Conservation (phyloP, 2,329 filamentous ascomycete genomes). For the Aspergillus sp. region DNA sequence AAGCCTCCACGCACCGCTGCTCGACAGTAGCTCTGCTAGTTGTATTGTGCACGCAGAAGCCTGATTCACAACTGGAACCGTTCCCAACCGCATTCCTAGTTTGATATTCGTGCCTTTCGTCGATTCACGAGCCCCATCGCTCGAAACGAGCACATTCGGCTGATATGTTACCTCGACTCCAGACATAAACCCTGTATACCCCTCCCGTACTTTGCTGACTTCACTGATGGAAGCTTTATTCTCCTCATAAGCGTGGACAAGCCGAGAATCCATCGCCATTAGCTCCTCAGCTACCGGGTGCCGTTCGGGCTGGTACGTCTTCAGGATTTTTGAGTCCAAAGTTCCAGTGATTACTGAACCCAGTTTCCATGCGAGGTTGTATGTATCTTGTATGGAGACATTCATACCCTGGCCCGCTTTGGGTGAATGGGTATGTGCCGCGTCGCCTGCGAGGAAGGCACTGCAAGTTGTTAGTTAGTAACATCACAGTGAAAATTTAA, state of each 20-base stretch:
- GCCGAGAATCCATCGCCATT: conserved; percentile 58
- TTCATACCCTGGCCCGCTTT: conserved; percentile 6
- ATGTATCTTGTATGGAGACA: conserved; percentile 3
- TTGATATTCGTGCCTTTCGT: conserved; percentile 9
- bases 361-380: conserved; percentile 41
- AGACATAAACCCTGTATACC: conserved; percentile 8
- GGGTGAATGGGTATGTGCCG: background rate
- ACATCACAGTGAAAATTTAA: background rate
- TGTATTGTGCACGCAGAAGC: conserved; percentile 9
- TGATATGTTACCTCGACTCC: conserved; percentile 8
- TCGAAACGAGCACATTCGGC: conserved; percentile 1
- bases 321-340: conserved; percentile 42
- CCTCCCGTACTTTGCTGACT: background rate
- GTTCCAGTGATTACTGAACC: conserved; percentile 47
- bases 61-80: conserved; percentile 11
- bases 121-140: background rate
- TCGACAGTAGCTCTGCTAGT: conserved; percentile 10
- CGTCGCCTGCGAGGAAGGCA: conserved; percentile 2
- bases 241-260: conserved; percentile 4
- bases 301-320: conserved; percentile 56
- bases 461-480: background rate
- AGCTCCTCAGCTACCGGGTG: conserved; percentile 64
- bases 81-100: conserved; percentile 18
- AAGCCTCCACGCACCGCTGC: conserved; percentile 20
- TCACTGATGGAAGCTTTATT: background rate